These are phyloP conservation scores for Themeda triandra DNA, from an alignment of 176 grass and related monocot species.

Conservation along the genomic window DNA sequence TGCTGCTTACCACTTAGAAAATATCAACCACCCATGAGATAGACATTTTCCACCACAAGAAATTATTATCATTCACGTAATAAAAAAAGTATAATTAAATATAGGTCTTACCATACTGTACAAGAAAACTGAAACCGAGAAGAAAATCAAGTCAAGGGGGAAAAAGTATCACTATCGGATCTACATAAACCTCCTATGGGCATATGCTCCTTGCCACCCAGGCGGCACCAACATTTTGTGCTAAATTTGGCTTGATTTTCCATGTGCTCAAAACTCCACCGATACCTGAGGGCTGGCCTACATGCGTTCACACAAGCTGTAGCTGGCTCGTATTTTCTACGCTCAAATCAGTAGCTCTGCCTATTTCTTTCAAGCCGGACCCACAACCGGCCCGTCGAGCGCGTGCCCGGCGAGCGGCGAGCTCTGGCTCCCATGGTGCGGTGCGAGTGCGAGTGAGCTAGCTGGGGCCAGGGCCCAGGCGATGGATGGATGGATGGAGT, in stretches of 20 bases:
- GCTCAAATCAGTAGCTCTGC: background rate
- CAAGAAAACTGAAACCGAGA: background rate
- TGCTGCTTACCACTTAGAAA: background rate
- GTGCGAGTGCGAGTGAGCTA: background rate
- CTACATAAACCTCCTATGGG: background rate
- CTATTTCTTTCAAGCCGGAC: background rate
- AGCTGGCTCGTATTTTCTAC: slow-evolving; percentile 11
- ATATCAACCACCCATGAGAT: background rate
- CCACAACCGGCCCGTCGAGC: background rate
- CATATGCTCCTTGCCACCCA: background rate
- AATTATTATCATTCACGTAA: background rate
- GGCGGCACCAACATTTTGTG: background rate
- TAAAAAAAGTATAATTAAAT: no score
- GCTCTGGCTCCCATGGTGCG: no score
- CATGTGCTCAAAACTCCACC: slow-evolving; percentile 7
- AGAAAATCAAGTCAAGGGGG: no score
- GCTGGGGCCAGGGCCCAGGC: no score
- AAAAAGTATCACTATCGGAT: background rate
- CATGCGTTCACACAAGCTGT: background rate
- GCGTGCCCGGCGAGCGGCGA: background rate
- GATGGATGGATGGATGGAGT: background rate
- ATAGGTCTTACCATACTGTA: background rate
- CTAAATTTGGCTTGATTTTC: background rate
- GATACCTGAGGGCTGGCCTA: slow-evolving; percentile 3
- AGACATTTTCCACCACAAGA: background rate